Base-by-base conservation (phyloP, 2,329 filamentous ascomycete genomes). In the Elsinoe ampelina region DNA sequence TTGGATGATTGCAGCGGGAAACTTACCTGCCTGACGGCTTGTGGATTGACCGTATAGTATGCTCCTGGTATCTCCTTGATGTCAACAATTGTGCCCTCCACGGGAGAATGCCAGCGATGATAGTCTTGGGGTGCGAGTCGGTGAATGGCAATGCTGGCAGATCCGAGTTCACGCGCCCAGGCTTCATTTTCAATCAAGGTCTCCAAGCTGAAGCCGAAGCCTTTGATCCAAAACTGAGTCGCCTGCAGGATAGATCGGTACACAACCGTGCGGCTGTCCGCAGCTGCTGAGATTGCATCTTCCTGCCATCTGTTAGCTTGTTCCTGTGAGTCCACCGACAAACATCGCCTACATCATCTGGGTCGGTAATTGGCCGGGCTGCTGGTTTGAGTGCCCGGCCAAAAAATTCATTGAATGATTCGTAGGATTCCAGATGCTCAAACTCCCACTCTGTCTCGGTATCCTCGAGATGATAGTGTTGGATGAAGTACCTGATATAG, bases 341-440 rank as follows among this genome's bases (percentile, higher is more conserved):
- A 12, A 39, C 35, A 10, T 38, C 26, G 26, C 47, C 2, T 8
- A 61, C 63, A 43, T 71, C 68, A 5, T 63, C 64, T 3, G 70
- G 66, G 41, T 72, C 68, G 5, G 63, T 68, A 12, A 72, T 63
- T 1, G 72, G 72, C 10, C 72, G 61, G 0, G 71, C 71, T 17
- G 63, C 63, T 6, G 64, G 60, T 34, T 65, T 66, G 51, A 74
- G 66, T 55, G 71, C 68, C 17, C 72, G 63, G 1, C 68, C 68
- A 57, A 75, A 75, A 64, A 75, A 75, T 2, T 70, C 70, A 59
- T 75, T 75, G 68, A 75, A 75, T 5, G 61, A 72, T 17, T 62
- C 61, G 61, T 75, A 75, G 38, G 69, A 66, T 8, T 55, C 61
- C 6, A 67, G 67, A 60, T 75, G 68, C 61, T 73, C 59, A n/a